phyloP scores from a whole-genome alignment of 2,329 filamentous ascomycete genomes.

The Berkeleyomyces basicola region DNA sequence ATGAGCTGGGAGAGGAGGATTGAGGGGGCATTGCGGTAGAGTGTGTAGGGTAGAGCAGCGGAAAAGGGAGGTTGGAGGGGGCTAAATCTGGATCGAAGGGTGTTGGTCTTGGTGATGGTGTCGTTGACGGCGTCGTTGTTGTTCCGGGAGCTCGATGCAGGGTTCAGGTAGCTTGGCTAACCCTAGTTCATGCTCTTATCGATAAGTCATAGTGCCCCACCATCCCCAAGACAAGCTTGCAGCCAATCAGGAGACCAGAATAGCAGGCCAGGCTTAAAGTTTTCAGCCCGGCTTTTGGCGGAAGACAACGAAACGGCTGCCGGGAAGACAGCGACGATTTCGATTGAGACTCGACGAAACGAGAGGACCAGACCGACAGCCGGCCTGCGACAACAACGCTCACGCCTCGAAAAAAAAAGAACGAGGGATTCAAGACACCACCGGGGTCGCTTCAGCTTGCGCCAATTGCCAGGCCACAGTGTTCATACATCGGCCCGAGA shows the following conservation, averaged over 20 bases:
- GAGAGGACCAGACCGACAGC: background rate
- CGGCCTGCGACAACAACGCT: background rate
- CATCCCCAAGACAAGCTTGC: background rate
- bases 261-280: constrained; percentile 2
- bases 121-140: background rate
- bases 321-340: background rate
- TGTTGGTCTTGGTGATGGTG: background rate
- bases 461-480: background rate
- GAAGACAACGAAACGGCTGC: background rate
- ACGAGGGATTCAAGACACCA: background rate
- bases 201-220: constrained; percentile 1
- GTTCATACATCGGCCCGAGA: too few relatives aligned
- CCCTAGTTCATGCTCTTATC: background rate
- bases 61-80: background rate
- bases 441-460: background rate
- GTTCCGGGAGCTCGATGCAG: background rate
- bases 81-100: too few relatives aligned
- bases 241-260: constrained; percentile 4
- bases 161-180: background rate
- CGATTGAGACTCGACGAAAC: background rate
- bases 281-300: constrained; percentile 5
- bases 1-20: constrained; percentile 13
- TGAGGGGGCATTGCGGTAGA: constrained; percentile 8
- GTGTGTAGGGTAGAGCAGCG: background rate
- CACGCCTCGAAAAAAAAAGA: background rate